Evolutionary conservation across 768 basidiomycete genomes (phyloP), one percentile per base, ranked within the genome.

Genomic region (Naganishia vaughanmartiniae): DNA sequence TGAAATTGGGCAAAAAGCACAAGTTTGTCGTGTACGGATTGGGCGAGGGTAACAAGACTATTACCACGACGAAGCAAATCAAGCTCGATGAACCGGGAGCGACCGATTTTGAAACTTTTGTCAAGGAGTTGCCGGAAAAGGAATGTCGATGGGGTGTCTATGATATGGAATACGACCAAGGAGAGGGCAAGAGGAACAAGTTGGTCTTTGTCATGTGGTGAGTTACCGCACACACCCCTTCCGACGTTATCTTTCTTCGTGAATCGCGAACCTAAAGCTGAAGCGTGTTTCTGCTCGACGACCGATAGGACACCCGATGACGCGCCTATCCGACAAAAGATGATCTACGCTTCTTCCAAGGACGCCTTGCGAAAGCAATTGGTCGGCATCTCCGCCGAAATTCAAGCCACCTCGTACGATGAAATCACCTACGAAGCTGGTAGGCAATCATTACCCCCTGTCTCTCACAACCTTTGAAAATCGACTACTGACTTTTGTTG

Each of bases 131-230:
- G 69, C 93, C 94, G 0, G 86, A 89, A 79, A 76, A 76, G 33
- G 86, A 89, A 72, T 91, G 90, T 78, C 84, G 90, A 82, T 99
- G 88, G 87, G 94, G 90, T n/a, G 86, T 97, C 28, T 95, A 93
- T 77, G 93, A 98, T 81, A 89, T 94, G 73, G 89, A 91, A 75
- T 97, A 85, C 76, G 86, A 89, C 83, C 87, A 85, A 78, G 89
- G 84, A 39, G 86, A 84, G 65, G 90, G 90, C 45, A 88, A 86
- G 83, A 86, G 93, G 82, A 92, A 88, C 84, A 98, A 96, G 85
- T 84, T 97, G 69, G 81, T 84, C 74, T 94, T 97, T 80, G 77
- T 87, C 79, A 86, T 87, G 57, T 99, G 95, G 95, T 96, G 78
- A 81, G 90, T 87, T 19, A n/a, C n/a, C n/a, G 3, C 5, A 24